Conservation (phyloP, 2,329 filamentous ascomycete genomes). For the Kalmusia sp. region DNA sequence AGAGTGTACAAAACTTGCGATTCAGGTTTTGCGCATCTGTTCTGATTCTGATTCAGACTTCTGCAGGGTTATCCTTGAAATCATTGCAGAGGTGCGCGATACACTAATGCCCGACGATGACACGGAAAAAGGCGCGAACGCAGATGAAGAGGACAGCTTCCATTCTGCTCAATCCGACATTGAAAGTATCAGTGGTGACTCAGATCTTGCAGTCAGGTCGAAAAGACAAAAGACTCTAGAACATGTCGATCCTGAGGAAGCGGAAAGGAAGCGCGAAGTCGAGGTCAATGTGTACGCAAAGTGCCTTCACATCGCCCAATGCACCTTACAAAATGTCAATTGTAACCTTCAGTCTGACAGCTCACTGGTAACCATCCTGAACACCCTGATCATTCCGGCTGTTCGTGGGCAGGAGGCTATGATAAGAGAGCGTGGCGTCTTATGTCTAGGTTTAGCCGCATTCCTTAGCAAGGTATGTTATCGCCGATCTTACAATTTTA, state of each 20-base stretch:
- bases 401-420: constrained; percentile 92
- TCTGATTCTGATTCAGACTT: constrained; percentile 86
- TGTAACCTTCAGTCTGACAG: constrained; percentile 88
- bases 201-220: constrained; percentile 52
- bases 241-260: constrained; percentile 56
- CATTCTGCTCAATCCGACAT: constrained; percentile 91
- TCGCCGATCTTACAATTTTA: too few relatives aligned
- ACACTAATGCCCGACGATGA: constrained; percentile 75
- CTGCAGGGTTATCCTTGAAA: constrained; percentile 85
- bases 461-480: constrained; percentile 78
- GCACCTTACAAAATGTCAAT: constrained; percentile 92
- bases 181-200: constrained; percentile 55
- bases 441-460: constrained; percentile 90
- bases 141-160: constrained; percentile 74
- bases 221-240: constrained; percentile 39
- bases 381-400: constrained; percentile 94
- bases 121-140: constrained; percentile 53
- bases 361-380: constrained; percentile 95
- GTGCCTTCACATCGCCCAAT: constrained; percentile 95
- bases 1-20: constrained; percentile 85
- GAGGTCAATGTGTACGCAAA: constrained; percentile 99
- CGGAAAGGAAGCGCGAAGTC: constrained; percentile 76
- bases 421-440: constrained; percentile 86
- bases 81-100: constrained; percentile 95
- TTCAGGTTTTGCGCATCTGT: constrained; percentile 82